Percentiles rank a stretch among this genome's conserved stretches.
These are phyloP conservation scores for Dioscorea zingiberensis DNA, from an alignment of 106 monocot species.

Conservation along the genomic window DNA sequence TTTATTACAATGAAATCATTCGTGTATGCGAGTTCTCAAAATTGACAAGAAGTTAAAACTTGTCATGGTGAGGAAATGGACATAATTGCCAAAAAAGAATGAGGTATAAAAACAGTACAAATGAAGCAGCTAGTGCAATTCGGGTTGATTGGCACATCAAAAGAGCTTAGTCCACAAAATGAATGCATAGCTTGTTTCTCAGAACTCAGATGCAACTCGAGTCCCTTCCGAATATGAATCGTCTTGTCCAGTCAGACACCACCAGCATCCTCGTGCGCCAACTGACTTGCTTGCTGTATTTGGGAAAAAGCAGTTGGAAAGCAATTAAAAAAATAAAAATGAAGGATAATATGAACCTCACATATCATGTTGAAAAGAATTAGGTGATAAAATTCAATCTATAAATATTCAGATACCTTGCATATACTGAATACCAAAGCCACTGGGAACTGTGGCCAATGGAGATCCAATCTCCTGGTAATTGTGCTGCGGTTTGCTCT, in stretches of 20 bases:
- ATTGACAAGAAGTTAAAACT: too few species aligned
- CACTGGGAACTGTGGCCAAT: constrained; percentile 73
- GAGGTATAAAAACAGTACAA: too few species aligned
- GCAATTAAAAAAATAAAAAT: neutral
- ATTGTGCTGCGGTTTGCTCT: constrained; percentile 87
- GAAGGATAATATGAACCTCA: neutral
- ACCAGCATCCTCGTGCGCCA: constrained; percentile 63
- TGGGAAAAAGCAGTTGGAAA: neutral
- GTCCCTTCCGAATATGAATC: constrained; percentile 70
- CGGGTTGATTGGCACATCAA: too few species aligned
- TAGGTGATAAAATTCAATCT: too few species aligned
- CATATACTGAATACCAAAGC: constrained; percentile 90
- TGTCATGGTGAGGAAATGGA: too few species aligned
- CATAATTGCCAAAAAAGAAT: too few species aligned
- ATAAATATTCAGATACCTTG: constrained; percentile 33
- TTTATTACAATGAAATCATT: too few species aligned
- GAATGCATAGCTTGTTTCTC: too few species aligned
- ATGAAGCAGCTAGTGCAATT: too few species aligned
- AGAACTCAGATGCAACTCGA: constrained; percentile 32
- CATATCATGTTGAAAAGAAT: too few species aligned
- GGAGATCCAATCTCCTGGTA: constrained; percentile 88
- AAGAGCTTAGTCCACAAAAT: too few species aligned
- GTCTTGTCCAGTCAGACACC: constrained; percentile 51
- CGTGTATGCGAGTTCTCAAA: too few species aligned
- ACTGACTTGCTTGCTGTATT: constrained; percentile 69